A percentile compares a stretch with the other conserved stretches of the same genome.
Evolutionary conservation across 2,329 filamentous ascomycete genomes (phyloP).

Genomic region (Colletotrichum aenigma): DNA sequence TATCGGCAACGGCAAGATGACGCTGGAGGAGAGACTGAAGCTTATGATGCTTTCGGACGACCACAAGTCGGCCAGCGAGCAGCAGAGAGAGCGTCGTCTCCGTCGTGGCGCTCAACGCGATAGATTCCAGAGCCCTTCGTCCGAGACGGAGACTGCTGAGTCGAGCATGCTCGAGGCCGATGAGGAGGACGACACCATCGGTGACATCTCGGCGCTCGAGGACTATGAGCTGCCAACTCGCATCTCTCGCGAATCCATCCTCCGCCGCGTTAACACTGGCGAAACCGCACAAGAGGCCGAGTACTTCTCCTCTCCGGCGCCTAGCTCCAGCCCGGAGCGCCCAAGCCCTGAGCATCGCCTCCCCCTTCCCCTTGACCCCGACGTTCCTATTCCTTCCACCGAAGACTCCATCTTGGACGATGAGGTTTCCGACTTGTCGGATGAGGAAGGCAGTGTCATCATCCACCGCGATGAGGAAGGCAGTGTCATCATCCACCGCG

Average conservation of each 20-base stretch:
- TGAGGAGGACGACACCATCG: conserved; percentile 64
- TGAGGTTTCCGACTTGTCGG: conserved; percentile 36
- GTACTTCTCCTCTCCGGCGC: conserved; percentile 66
- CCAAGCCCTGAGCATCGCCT: conserved; percentile 45
- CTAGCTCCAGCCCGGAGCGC: conserved; percentile 62
- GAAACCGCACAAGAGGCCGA: conserved; percentile 59
- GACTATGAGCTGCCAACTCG: conserved; percentile 73
- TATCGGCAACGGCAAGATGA: conserved; percentile 77
- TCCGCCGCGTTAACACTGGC: conserved; percentile 81
- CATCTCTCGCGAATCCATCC: conserved; percentile 92
- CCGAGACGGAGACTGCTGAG: conserved; percentile 38
- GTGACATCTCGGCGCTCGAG: conserved; percentile 62
- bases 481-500: conserved; percentile 71
- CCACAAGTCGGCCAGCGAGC: conserved; percentile 64
- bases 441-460: conserved; percentile 63
- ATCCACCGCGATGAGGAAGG: conserved; percentile 71
- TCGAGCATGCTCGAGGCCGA: conserved; percentile 37
- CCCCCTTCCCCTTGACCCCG: conserved; percentile 74
- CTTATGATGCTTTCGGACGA: conserved; percentile 87
- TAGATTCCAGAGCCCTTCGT: conserved; percentile 48
- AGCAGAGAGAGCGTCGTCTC: conserved; percentile 72
- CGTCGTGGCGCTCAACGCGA: conserved; percentile 63
- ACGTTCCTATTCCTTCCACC: conserved; percentile 86
- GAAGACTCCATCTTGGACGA: conserved; percentile 67
- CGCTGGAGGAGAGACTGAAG: conserved; percentile 83